Percentiles rank a stretch among this genome's conserved stretches.
These are phyloP conservation scores for Yamadazyma tumulicola DNA, from an alignment of 805 yeast genomes.

Conservation along the genomic window DNA sequence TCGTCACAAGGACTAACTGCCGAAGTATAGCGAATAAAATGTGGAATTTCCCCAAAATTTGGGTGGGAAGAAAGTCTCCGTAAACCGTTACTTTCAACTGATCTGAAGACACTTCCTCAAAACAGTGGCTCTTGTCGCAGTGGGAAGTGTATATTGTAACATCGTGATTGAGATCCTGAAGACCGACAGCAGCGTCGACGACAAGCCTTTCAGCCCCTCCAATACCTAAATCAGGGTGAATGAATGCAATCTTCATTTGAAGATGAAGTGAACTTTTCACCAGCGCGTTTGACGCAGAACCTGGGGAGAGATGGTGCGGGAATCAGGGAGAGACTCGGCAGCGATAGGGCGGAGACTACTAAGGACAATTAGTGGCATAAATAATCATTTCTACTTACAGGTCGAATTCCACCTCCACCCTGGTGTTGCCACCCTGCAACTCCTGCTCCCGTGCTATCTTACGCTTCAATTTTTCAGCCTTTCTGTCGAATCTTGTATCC, in stretches of 20 bases:
- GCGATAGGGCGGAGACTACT: too few species aligned
- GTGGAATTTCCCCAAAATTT: constrained; percentile 60
- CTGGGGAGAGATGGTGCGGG: too few species aligned
- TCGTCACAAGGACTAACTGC: constrained; percentile 63
- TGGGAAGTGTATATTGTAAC: constrained; percentile 83
- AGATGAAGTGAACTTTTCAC: too few species aligned
- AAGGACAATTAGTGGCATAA: too few species aligned
- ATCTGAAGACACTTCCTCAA: constrained; percentile 76
- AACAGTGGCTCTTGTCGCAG: constrained; percentile 82
- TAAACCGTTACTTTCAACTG: constrained; percentile 60
- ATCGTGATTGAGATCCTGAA: constrained; percentile 62
- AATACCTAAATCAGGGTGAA: constrained; percentile 95
- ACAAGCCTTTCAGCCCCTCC: constrained; percentile 98
- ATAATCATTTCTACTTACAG: too few species aligned
- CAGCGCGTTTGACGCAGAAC: too few species aligned
- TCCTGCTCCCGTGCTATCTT: constrained; percentile 39
- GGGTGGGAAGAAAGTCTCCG: constrained; percentile 84
- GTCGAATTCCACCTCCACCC: too few species aligned
- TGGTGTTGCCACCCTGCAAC: too few species aligned
- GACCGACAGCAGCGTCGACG: constrained; percentile 90
- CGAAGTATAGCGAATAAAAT: constrained; percentile 81
- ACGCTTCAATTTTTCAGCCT: constrained; percentile 55
- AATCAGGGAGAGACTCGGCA: too few species aligned
- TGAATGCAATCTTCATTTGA: constrained; percentile 62
- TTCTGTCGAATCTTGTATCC: constrained; percentile 66